Percentiles rank a stretch among this genome's conserved stretches.
Evolutionary conservation across 1,139 yeast genomes (phyloP).

Genomic region (Kodamaea plutei): DNA sequence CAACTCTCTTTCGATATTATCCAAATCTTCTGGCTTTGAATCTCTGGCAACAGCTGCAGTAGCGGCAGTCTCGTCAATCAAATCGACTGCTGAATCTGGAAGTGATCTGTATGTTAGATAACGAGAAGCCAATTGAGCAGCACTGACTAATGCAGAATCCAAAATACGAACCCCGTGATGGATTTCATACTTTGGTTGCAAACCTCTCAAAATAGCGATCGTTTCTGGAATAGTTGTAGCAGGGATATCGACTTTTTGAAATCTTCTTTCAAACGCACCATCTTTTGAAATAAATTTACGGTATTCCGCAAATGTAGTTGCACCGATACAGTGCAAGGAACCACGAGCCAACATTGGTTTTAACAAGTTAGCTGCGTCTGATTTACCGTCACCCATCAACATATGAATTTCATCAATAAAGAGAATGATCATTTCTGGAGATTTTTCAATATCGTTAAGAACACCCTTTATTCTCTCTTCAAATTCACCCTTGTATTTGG

Average conservation of each 20-base stretch:
- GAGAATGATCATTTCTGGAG: constrained; percentile 78
- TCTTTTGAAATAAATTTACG: constrained; percentile 90
- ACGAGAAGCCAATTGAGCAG: constrained; percentile 93
- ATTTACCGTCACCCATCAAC: constrained; percentile 97
- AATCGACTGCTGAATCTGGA: constrained; percentile 97
- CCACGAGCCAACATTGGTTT: constrained; percentile 98
- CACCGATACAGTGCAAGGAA: constrained; percentile 94
- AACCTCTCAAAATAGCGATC: constrained; percentile 91
- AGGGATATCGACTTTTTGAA: constrained; percentile 93
- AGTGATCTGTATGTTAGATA: constrained; percentile 92
- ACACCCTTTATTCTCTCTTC: constrained; percentile 98
- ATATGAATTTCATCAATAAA: constrained; percentile 97
- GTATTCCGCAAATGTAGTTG: constrained; percentile 93
- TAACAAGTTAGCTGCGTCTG: constrained; percentile 92
- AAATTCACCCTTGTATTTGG: constrained; percentile 96
- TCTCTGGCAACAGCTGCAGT: constrained; percentile 98
- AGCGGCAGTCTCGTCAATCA: constrained; percentile 96
- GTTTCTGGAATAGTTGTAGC: constrained; percentile 93
- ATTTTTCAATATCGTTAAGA: constrained; percentile 84
- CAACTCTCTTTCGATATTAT: constrained; percentile 85
- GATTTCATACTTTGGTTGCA: constrained; percentile 92
- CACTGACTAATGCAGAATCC: constrained; percentile 91
- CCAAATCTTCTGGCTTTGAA: constrained; percentile 95
- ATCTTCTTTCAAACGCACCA: constrained; percentile 98
- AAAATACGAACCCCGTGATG: constrained; percentile 97